Evolutionary conservation across 2,329 filamentous ascomycete species (phyloP).

Genomic region (Stachybotrys chlorohalonatus): DNA sequence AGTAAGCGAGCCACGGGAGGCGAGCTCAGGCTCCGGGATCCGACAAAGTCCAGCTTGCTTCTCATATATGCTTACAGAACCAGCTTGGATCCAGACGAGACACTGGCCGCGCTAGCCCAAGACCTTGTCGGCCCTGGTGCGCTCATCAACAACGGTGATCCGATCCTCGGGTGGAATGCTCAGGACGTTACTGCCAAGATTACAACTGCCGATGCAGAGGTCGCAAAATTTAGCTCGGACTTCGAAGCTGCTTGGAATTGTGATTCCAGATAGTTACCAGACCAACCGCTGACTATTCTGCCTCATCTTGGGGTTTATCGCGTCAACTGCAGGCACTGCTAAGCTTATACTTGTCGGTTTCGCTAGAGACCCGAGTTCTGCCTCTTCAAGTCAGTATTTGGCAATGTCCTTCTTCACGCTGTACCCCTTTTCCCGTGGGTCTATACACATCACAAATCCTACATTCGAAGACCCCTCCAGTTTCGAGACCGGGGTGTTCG

Average conservation of each 20-base stretch:
- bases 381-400: slow-evolving; percentile 38
- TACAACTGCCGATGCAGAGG: slow-evolving; percentile 40
- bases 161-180: slow-evolving; percentile 44
- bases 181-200: slow-evolving; percentile 44
- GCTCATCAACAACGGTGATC: slow-evolving; percentile 22
- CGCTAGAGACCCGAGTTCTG: slow-evolving; percentile 28
- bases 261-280: slow-evolving; percentile 31
- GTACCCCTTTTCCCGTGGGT: slow-evolving; percentile 44
- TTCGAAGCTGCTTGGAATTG: slow-evolving; percentile 42
- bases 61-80: slow-evolving; percentile 36
- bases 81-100: slow-evolving; percentile 13
- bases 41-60: neutral
- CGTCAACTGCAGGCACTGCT: too few relatives aligned
- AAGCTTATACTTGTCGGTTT: slow-evolving; percentile 14
- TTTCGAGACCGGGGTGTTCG: slow-evolving; percentile 50
- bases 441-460: slow-evolving; percentile 47
- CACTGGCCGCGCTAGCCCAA: slow-evolving; percentile 36
- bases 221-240: slow-evolving; percentile 36
- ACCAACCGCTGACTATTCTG: slow-evolving; percentile 29
- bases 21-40: neutral
- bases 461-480: slow-evolving; percentile 34
- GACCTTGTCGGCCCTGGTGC: slow-evolving; percentile 34
- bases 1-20: slow-evolving; percentile 6
- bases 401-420: slow-evolving; percentile 38
- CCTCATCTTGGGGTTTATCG: neutral